phyloP scores from a whole-genome alignment of 225 moss, liverwort and hornwort genomes.

The Takakia lepidozioides region DNA sequence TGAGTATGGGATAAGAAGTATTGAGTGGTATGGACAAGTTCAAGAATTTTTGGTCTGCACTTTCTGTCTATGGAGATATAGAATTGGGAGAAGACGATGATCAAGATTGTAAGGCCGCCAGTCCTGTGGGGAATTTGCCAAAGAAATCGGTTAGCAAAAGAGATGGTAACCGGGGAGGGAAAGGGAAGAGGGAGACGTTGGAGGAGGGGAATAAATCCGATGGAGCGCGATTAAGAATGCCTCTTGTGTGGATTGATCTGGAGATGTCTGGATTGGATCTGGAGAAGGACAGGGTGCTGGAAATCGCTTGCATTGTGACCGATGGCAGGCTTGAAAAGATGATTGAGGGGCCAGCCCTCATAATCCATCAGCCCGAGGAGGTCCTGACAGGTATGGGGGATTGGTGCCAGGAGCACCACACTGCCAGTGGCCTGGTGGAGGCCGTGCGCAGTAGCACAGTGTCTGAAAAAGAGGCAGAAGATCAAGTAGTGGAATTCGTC shows the following conservation, averaged over 20 bases:
- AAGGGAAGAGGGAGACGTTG: slow-evolving; percentile 9
- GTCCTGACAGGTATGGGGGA: slow-evolving; percentile 74
- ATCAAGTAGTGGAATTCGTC: slow-evolving; percentile 73
- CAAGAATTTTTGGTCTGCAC: slow-evolving; percentile 25
- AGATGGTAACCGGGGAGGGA: background rate
- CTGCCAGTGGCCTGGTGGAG: slow-evolving; percentile 68
- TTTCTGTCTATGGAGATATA: slow-evolving; percentile 12
- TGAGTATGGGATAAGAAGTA: too few relatives aligned
- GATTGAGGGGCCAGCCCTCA: slow-evolving; percentile 83
- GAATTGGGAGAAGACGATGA: slow-evolving; percentile 12
- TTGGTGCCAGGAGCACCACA: slow-evolving; percentile 85
- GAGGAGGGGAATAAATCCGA: slow-evolving; percentile 1
- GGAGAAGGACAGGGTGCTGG: slow-evolving; percentile 69
- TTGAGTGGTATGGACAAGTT: slow-evolving; percentile 31
- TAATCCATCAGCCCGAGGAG: slow-evolving; percentile 74
- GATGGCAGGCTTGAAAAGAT: slow-evolving; percentile 71
- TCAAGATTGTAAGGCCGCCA: background rate
- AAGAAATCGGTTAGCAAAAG: slow-evolving; percentile 20
- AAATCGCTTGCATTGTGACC: slow-evolving; percentile 87
- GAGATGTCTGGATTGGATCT: slow-evolving; percentile 74
- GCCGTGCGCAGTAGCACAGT: slow-evolving; percentile 54
- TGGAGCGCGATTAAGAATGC: slow-evolving; percentile 29
- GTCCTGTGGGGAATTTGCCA: slow-evolving; percentile 5
- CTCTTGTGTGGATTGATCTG: slow-evolving; percentile 60
- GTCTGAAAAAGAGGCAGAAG: slow-evolving; percentile 62